phyloP scores from a whole-genome alignment of 192 early-diverging fungal species.

The Gonapodya prolifera region DNA sequence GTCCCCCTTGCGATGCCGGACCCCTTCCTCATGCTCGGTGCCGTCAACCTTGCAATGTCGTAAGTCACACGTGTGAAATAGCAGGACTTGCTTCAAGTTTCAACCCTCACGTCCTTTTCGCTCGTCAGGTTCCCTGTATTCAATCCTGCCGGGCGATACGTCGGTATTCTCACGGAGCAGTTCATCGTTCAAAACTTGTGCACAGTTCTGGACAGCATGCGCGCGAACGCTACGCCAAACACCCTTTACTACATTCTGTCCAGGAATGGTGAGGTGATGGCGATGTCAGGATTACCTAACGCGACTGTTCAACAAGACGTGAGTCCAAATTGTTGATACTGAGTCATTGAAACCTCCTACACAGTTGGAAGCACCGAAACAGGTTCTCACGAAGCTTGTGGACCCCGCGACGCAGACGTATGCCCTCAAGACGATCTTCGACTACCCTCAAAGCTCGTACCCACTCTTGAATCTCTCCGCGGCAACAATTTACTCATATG shows the following conservation, averaged over 20 bases:
- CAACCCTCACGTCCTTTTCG: background rate
- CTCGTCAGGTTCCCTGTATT: background rate
- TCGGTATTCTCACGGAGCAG: background rate
- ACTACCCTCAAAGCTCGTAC: background rate
- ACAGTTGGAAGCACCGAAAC: background rate
- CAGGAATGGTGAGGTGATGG: background rate
- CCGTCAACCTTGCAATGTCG: background rate
- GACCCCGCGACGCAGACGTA: background rate
- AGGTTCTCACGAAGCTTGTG: background rate
- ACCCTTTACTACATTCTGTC: background rate
- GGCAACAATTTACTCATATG: background rate
- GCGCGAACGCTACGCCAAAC: background rate
- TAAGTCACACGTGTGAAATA: background rate
- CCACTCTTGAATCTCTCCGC: background rate
- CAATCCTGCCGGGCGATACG: background rate
- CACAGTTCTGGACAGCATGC: background rate
- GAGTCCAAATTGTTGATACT: background rate
- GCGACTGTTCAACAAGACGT: background rate
- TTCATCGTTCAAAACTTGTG: background rate
- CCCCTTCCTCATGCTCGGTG: background rate
- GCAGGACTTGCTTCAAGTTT: background rate
- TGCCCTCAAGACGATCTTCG: background rate
- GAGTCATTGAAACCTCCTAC: background rate
- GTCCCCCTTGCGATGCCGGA: background rate
- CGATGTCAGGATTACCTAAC: background rate